Conservation (phyloP, 1,139 yeast genomes). For the Suhomyces kunorum region DNA sequence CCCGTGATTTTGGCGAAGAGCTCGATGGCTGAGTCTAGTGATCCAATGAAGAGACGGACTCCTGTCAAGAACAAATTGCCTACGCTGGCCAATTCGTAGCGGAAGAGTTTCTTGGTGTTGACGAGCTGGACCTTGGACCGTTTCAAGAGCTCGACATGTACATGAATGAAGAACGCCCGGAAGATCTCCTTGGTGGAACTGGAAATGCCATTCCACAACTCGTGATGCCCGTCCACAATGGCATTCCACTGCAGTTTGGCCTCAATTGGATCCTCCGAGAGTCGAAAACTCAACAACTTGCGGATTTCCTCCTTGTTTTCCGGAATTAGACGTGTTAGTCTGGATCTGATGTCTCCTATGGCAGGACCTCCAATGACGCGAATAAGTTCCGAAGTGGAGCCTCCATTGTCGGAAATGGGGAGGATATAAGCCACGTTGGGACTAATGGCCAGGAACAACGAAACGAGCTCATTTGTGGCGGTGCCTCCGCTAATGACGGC, state of each 20-base stretch:
- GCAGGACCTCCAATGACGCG: slow-evolving; percentile 94
- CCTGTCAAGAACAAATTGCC: slow-evolving; percentile 88
- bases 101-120: slow-evolving; percentile 52
- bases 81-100: slow-evolving; percentile 76
- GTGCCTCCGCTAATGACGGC: slow-evolving; percentile 74
- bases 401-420: slow-evolving; percentile 93
- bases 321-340: slow-evolving; percentile 73
- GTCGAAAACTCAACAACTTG: slow-evolving; percentile 58
- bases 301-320: slow-evolving; percentile 45
- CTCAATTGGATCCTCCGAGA: slow-evolving; percentile 49
- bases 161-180: slow-evolving; percentile 75
- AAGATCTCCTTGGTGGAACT: slow-evolving; percentile 71
- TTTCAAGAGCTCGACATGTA: slow-evolving; percentile 75
- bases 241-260: slow-evolving; percentile 77
- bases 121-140: slow-evolving; percentile 51
- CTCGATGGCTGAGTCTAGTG: slow-evolving; percentile 82
- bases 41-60: slow-evolving; percentile 77
- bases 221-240: slow-evolving; percentile 79
- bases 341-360: slow-evolving; percentile 85
- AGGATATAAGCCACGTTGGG: slow-evolving; percentile 59
- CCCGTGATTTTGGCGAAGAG: slow-evolving; percentile 67
- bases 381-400: slow-evolving; percentile 89
- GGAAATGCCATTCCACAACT: slow-evolving; percentile 62
- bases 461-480: slow-evolving; percentile 66
- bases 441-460: slow-evolving; percentile 45